Percentiles rank a stretch among this genome's conserved stretches.
These are phyloP conservation scores for Coffea humblotiana DNA, from an alignment of 305 asterid species.

Conservation along the genomic window DNA sequence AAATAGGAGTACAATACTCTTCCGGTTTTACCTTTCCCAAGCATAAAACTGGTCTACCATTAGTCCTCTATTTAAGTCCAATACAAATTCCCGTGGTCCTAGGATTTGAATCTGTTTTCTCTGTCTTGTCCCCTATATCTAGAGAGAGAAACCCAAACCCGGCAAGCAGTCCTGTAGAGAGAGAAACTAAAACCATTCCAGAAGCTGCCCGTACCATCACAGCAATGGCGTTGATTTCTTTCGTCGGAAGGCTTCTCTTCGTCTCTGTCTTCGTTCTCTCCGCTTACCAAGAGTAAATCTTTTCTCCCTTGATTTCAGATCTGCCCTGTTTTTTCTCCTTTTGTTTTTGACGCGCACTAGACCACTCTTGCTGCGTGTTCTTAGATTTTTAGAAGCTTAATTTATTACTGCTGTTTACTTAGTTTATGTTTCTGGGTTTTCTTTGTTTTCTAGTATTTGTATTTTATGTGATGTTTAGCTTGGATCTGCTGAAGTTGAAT, in stretches of 20 bases:
- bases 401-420: background rate
- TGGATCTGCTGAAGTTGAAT: slow-evolving; percentile 22
- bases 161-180: slow-evolving; percentile 13
- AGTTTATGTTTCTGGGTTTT: background rate
- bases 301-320: slow-evolving; percentile 36
- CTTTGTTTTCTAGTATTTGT: background rate
- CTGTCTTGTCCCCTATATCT: slow-evolving; percentile 30
- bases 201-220: slow-evolving; percentile 4
- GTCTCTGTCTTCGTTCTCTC: slow-evolving; percentile 86
- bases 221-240: slow-evolving; percentile 67
- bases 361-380: background rate
- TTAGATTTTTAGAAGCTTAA: background rate
- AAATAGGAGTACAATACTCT: too few relatives aligned
- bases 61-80: background rate
- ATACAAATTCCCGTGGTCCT: background rate
- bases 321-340: slow-evolving; percentile 24
- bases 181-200: slow-evolving; percentile 13
- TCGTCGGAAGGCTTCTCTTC: slow-evolving; percentile 78
- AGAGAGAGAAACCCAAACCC: background rate
- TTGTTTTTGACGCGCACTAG: background rate
- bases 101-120: slow-evolving; percentile 36
- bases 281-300: slow-evolving; percentile 79
- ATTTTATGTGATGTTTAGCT: slow-evolving; percentile 4
- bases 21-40: background rate
- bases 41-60: background rate